phyloP scores from a whole-genome alignment of 192 early-diverging fungal species.

The Gamsiella multidivaricata region DNA sequence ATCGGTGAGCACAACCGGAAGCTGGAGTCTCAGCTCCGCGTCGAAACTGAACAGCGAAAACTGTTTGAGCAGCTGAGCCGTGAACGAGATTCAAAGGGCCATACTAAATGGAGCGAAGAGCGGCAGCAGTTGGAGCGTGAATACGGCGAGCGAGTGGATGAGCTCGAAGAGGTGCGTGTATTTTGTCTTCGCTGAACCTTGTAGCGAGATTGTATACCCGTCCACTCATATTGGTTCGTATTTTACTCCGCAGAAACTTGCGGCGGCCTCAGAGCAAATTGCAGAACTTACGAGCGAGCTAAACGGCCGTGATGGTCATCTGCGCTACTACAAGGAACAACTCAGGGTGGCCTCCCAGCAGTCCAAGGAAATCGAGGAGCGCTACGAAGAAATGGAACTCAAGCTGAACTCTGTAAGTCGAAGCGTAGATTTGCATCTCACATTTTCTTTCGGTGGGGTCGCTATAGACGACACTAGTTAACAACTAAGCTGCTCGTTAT shows the following conservation, averaged over 20 bases:
- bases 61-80: conserved; percentile 2
- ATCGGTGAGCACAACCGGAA: conserved; percentile 33
- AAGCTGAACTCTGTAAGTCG: conserved; percentile 42
- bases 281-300: conserved; percentile 36
- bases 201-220: too few species aligned
- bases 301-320: conserved; percentile 48
- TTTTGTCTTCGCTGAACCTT: neutral
- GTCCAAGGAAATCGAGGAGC: conserved; percentile 51
- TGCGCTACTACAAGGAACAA: conserved; percentile 50
- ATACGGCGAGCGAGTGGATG: conserved; percentile 26
- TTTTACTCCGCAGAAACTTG: conserved; percentile 33
- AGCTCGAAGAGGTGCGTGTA: conserved; percentile 48
- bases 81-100: conserved; percentile 12
- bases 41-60: conserved; percentile 26
- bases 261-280: conserved; percentile 37
- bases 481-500: conserved; percentile 1
- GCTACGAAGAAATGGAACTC: conserved; percentile 53
- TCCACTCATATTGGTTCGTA: too few species aligned
- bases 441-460: too few species aligned
- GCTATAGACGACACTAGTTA: too few species aligned
- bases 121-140: conserved; percentile 33
- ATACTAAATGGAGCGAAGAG: conserved; percentile 30
- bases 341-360: conserved; percentile 41
- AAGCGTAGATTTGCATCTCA: too few species aligned
- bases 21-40: conserved; percentile 27